These are phyloP conservation scores for Paraphaeosphaeria sporulosa DNA, from an alignment of 2,329 filamentous ascomycete genomes.

Conservation along the genomic window DNA sequence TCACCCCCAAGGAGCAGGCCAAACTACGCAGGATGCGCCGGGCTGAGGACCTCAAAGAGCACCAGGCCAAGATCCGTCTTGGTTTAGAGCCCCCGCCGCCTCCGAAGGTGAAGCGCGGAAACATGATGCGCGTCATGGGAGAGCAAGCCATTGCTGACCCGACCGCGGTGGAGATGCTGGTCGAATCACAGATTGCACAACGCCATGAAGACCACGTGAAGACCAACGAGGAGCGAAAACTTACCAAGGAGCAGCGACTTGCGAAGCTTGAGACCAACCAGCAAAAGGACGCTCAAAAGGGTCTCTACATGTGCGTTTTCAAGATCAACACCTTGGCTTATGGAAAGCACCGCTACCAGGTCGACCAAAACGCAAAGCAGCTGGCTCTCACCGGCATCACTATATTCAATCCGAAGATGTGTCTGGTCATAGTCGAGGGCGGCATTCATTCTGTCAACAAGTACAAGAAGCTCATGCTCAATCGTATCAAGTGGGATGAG, in stretches of 20 bases:
- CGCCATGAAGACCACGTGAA: slow-evolving; percentile 79
- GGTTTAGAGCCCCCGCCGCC: slow-evolving; percentile 89
- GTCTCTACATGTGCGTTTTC: slow-evolving; percentile 86
- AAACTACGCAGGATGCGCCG: slow-evolving; percentile 89
- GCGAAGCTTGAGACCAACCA: slow-evolving; percentile 86
- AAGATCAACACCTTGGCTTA: slow-evolving; percentile 89
- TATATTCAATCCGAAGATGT: slow-evolving; percentile 88
- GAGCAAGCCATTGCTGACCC: slow-evolving; percentile 95
- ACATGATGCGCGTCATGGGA: slow-evolving; percentile 95
- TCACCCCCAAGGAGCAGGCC: slow-evolving; percentile 89
- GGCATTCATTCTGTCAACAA: slow-evolving; percentile 81
- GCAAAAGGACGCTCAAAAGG: slow-evolving; percentile 85
- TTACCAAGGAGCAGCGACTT: slow-evolving; percentile 85
- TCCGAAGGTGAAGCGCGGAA: slow-evolving; percentile 96
- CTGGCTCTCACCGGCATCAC: slow-evolving; percentile 87
- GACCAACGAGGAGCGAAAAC: slow-evolving; percentile 82
- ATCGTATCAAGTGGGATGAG: slow-evolving; percentile 94
- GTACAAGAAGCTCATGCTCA: slow-evolving; percentile 92
- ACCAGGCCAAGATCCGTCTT: slow-evolving; percentile 93
- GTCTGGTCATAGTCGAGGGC: slow-evolving; percentile 89
- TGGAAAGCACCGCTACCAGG: slow-evolving; percentile 91
- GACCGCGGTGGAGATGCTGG: slow-evolving; percentile 92
- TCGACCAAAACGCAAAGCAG: slow-evolving; percentile 91
- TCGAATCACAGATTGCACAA: slow-evolving; percentile 91
- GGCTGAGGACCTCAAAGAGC: slow-evolving; percentile 92